Evolutionary conservation across 257 asterid species (phyloP).

Genomic region (Fraxinus americana): DNA sequence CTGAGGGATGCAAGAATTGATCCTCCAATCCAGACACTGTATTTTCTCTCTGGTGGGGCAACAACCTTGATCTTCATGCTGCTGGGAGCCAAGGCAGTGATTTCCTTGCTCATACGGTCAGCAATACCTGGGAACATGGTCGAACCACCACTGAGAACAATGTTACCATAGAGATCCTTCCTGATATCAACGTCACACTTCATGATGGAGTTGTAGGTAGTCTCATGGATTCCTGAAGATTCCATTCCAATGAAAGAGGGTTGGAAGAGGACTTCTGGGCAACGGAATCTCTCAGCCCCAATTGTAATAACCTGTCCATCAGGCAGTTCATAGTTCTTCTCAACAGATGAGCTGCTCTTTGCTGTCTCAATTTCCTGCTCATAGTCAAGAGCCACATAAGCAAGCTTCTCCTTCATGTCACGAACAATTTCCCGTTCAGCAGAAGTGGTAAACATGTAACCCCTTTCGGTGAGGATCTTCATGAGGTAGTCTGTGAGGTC

Average conservation of each 20-base stretch:
- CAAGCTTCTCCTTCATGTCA: constrained; percentile 49
- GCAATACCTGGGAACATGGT: constrained; percentile 60
- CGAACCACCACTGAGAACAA: constrained; percentile 56
- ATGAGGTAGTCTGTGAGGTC: constrained; percentile 50
- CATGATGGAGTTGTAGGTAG: constrained; percentile 54
- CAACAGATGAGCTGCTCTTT: constrained; percentile 50
- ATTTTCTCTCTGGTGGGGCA: constrained; percentile 58
- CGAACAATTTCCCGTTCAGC: constrained; percentile 65
- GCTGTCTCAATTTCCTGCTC: constrained; percentile 53
- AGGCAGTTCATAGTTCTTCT: constrained; percentile 55
- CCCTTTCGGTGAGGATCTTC: constrained; percentile 56
- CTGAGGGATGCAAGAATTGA: constrained; percentile 58
- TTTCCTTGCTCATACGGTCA: constrained; percentile 58
- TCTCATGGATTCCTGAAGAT: constrained; percentile 58
- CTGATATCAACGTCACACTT: constrained; percentile 57
- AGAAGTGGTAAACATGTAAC: constrained; percentile 58
- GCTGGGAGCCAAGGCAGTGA: constrained; percentile 56
- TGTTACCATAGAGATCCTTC: constrained; percentile 58
- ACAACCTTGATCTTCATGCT: constrained; percentile 61
- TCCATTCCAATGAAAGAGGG: constrained; percentile 56
- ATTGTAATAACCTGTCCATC: constrained; percentile 56
- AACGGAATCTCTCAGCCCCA: constrained; percentile 54
- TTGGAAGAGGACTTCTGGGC: constrained; percentile 57
- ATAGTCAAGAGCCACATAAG: constrained; percentile 52
- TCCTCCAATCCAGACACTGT: constrained; percentile 63